Evolutionary conservation across 331 rosid genomes (phyloP).

Genomic region (Pyrus hybrid): DNA sequence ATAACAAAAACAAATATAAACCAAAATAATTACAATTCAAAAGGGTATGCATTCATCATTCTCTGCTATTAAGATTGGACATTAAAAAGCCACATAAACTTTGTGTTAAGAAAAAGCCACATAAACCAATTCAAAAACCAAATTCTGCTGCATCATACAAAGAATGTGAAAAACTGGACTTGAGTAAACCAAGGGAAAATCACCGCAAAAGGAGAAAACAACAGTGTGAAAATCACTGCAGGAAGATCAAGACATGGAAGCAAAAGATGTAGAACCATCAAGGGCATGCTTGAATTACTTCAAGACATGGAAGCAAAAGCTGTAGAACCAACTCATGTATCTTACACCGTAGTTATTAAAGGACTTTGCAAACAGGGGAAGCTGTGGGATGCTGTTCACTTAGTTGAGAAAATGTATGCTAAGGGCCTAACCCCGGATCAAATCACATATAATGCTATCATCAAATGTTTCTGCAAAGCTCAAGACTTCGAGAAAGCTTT

Average conservation of each 20-base stretch:
- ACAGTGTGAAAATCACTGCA: too few relatives aligned
- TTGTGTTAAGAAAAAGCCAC: not conserved
- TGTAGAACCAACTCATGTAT: slow-evolving; percentile 34
- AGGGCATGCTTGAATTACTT: slow-evolving; percentile 20
- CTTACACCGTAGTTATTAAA: slow-evolving; percentile 39
- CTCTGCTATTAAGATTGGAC: not conserved
- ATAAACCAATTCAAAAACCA: not conserved
- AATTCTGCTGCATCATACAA: not conserved
- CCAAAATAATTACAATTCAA: not conserved
- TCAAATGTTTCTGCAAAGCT: slow-evolving; percentile 40
- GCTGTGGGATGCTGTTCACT: slow-evolving; percentile 29
- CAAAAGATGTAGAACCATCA: too few relatives aligned
- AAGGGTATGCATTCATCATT: not conserved
- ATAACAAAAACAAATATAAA: not conserved
- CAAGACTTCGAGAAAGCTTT: slow-evolving; percentile 34
- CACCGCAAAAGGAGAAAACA: too few relatives aligned
- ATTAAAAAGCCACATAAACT: not conserved
- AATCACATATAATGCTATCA: slow-evolving; percentile 38
- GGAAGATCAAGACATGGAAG: too few relatives aligned
- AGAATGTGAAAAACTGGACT: not conserved
- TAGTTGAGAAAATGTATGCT: slow-evolving; percentile 26
- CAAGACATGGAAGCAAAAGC: slow-evolving; percentile 32
- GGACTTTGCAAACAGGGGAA: slow-evolving; percentile 37
- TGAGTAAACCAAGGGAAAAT: too few relatives aligned
- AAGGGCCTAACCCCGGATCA: slow-evolving; percentile 40